A percentile compares a stretch with the other conserved stretches of the same genome.
phyloP scores from a whole-genome alignment of 257 asterid species.

The Plectranthus barbatus region DNA sequence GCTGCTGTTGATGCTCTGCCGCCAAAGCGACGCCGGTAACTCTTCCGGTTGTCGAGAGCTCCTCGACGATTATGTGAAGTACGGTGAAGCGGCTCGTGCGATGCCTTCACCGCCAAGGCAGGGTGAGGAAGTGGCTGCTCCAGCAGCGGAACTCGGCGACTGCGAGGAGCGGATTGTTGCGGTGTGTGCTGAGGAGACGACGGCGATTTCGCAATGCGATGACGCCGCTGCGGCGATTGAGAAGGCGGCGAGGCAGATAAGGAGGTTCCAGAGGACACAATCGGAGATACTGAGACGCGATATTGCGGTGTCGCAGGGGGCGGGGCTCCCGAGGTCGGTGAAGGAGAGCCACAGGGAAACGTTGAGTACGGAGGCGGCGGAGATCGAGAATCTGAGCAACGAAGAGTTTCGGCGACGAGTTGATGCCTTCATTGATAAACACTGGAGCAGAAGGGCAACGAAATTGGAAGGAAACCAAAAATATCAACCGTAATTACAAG shows the following conservation, averaged over 20 bases:
- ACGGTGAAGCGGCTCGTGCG: conserved; percentile 24
- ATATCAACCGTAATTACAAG: background rate
- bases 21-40: conserved; percentile 23
- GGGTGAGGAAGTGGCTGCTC: background rate
- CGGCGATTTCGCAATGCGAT: conserved; percentile 21
- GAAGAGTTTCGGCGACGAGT: conserved; percentile 68
- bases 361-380: conserved; percentile 17
- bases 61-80: conserved; percentile 32
- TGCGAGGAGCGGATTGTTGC: background rate
- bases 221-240: conserved; percentile 45
- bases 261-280: conserved; percentile 58
- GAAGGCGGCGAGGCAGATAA: conserved; percentile 46
- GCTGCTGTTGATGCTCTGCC: conserved; percentile 37
- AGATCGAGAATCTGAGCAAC: conserved; percentile 54
- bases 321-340: conserved; percentile 60
- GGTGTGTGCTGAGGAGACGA: background rate
- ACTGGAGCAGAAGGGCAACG: conserved; percentile 32
- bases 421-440: conserved; percentile 57
- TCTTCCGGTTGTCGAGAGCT: conserved; percentile 23
- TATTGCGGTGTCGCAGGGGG: conserved; percentile 24
- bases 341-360: conserved; percentile 28
- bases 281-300: conserved; percentile 60
- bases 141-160: background rate
- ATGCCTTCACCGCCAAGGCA: background rate
- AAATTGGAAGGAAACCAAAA: background rate